Conservation (phyloP, 2,329 filamentous ascomycete genomes). For the Orbilia oligospora region DNA sequence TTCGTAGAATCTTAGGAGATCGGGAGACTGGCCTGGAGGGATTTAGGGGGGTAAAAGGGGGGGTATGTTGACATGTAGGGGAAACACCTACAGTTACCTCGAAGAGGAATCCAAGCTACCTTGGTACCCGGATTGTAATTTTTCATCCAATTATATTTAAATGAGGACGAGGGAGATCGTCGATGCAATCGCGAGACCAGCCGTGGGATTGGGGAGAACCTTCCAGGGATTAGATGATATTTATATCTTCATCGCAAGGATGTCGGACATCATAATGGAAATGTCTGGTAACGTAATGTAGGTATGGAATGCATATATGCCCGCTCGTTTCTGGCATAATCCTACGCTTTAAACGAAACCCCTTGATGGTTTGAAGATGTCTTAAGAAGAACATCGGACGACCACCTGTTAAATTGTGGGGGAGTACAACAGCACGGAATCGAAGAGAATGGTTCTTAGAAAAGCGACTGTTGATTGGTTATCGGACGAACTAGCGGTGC, state of each 20-base stretch:
- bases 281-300: neutral
- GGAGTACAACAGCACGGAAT: slow-evolving; percentile 16
- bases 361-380: slow-evolving; percentile 47
- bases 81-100: neutral
- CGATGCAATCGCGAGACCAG: slow-evolving; percentile 7
- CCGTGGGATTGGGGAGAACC: slow-evolving; percentile 26
- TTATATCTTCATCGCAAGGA: slow-evolving; percentile 16
- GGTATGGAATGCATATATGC: slow-evolving; percentile 27
- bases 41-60: neutral
- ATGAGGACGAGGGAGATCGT: slow-evolving; percentile 10
- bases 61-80: too few relatives aligned
- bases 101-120: neutral
- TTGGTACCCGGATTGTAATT: neutral
- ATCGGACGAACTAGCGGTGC: slow-evolving; percentile 1
- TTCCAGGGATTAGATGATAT: slow-evolving; percentile 24
- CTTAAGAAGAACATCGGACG: slow-evolving; percentile 17
- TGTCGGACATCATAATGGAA: neutral
- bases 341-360: neutral
- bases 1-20: slow-evolving; percentile 36
- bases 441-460: neutral
- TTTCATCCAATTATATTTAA: slow-evolving; percentile 7
- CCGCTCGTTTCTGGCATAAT: slow-evolving; percentile 43
- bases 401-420: slow-evolving; percentile 6
- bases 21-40: neutral
- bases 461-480: neutral